Evolutionary conservation across 352 stramenopile genomes (phyloP).

Genomic region (Phytopythium chamaehyphon): DNA sequence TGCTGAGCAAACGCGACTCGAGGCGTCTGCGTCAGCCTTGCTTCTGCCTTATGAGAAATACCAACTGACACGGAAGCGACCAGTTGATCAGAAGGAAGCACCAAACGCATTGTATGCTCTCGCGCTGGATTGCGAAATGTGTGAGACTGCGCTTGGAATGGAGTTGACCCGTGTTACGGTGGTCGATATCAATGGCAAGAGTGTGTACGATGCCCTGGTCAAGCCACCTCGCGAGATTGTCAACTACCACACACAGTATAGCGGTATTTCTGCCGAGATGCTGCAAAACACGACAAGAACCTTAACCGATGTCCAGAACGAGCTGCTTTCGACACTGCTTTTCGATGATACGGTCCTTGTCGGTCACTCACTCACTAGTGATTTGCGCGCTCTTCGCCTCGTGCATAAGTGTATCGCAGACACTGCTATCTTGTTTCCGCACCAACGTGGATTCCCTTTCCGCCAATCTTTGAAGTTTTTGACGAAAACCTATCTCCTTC

Average conservation of each 20-base stretch:
- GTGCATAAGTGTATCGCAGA: slow-evolving; percentile 70
- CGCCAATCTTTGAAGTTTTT: slow-evolving; percentile 80
- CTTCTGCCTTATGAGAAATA: slow-evolving; percentile 2
- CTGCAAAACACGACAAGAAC: slow-evolving; percentile 49
- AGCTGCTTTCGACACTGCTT: slow-evolving; percentile 50
- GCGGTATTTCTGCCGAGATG: slow-evolving; percentile 82
- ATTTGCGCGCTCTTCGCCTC: slow-evolving; percentile 72
- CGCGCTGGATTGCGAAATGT: slow-evolving; percentile 90
- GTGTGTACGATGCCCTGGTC: slow-evolving; percentile 84
- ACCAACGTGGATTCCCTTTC: slow-evolving; percentile 80
- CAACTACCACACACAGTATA: slow-evolving; percentile 89
- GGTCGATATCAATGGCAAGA: slow-evolving; percentile 41
- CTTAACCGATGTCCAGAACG: slow-evolving; percentile 66
- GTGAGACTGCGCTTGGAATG: slow-evolving; percentile 80
- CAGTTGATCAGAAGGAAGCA: neutral
- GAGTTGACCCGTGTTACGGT: slow-evolving; percentile 83
- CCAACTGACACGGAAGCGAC: slow-evolving; percentile 2
- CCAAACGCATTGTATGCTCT: slow-evolving; percentile 28
- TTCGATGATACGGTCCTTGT: slow-evolving; percentile 80
- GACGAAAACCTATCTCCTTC: slow-evolving; percentile 75
- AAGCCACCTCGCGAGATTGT: slow-evolving; percentile 84
- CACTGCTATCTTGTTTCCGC: slow-evolving; percentile 81
- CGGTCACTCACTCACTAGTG: slow-evolving; percentile 84
- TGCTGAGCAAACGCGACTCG: slow-evolving; percentile 54
- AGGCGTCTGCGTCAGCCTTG: slow-evolving; percentile 16